Conservation (phyloP, 1,284 basidiomycete genomes). For the Ceraceosorus bombacis region DNA sequence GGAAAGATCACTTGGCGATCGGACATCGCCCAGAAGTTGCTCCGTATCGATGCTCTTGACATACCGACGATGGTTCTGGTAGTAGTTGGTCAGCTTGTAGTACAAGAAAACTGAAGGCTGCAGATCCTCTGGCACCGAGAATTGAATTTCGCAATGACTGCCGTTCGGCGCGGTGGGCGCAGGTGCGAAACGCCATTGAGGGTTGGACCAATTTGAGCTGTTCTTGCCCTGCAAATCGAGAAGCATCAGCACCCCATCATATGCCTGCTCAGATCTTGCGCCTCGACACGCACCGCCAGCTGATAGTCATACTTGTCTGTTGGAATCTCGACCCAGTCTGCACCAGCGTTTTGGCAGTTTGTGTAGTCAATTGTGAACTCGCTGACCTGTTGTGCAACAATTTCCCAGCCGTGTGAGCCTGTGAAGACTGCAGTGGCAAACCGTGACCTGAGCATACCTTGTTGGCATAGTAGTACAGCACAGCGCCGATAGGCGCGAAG, state of each 20-base stretch:
- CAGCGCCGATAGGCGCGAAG: constrained; percentile 90
- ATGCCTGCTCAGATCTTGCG: constrained; percentile 36
- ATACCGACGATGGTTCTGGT: constrained; percentile 96
- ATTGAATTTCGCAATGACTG: constrained; percentile 36
- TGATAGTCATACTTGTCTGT: constrained; percentile 65
- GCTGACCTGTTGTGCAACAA: constrained; percentile 80
- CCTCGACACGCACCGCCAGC: constrained; percentile 19
- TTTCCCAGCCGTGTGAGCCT: constrained; percentile 82
- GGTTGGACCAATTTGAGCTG: constrained; percentile 2
- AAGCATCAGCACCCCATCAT: constrained; percentile 40
- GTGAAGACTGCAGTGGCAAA: not conserved
- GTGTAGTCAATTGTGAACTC: constrained; percentile 96
- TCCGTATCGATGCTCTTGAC: constrained; percentile 80
- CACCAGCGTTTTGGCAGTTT: constrained; percentile 55
- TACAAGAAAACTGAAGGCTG: constrained; percentile 77
- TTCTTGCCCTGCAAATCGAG: constrained; percentile 4
- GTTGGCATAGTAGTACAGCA: constrained; percentile 59
- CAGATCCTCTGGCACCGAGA: constrained; percentile 65
- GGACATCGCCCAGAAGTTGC: constrained; percentile 73
- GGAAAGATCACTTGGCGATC: constrained; percentile 50
- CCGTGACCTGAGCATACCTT: constrained; percentile 11
- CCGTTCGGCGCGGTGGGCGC: constrained; percentile 11
- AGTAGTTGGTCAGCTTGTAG: constrained; percentile 69
- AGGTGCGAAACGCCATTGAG: constrained; percentile 9
- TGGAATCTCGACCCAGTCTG: constrained; percentile 55